These are phyloP conservation scores for Aureobasidium sp. DNA, from an alignment of 2,329 filamentous ascomycete genomes.

Conservation along the genomic window DNA sequence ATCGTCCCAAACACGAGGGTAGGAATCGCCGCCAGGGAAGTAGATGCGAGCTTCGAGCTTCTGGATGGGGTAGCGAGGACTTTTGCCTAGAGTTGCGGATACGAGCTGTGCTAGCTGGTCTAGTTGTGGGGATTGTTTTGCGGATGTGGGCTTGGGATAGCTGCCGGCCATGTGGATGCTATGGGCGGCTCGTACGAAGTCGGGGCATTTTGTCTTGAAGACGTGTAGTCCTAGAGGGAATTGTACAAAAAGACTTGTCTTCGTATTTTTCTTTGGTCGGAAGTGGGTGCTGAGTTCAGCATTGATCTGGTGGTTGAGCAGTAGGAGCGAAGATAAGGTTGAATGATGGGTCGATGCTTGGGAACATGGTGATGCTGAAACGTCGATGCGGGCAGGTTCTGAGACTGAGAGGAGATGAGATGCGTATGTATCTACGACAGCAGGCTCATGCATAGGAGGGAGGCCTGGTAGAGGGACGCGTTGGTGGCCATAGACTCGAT, in stretches of 20 bases:
- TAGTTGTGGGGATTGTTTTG: constrained; percentile 20
- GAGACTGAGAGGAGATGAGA: constrained; percentile 28
- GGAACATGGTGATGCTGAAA: neutral
- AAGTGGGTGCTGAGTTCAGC: constrained; percentile 33
- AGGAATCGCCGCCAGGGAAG: constrained; percentile 33
- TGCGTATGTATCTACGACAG: constrained; percentile 30
- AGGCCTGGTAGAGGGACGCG: constrained; percentile 30
- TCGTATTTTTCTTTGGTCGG: constrained; percentile 20
- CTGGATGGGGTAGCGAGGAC: constrained; percentile 22
- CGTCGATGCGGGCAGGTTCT: constrained; percentile 24
- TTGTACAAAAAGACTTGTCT: constrained; percentile 35
- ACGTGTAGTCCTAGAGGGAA: constrained; percentile 37
- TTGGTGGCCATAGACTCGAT: constrained; percentile 23
- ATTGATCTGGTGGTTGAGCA: constrained; percentile 29
- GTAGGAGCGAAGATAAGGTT: constrained; percentile 18
- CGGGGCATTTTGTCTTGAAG: constrained; percentile 33
- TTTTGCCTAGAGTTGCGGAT: constrained; percentile 27
- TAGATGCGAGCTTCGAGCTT: constrained; percentile 35
- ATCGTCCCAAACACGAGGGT: constrained; percentile 35
- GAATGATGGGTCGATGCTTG: neutral
- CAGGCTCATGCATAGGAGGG: constrained; percentile 31
- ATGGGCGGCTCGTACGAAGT: constrained; percentile 34
- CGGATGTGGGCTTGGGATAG: constrained; percentile 24
- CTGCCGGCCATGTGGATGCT: constrained; percentile 36
- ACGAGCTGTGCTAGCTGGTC: constrained; percentile 29